Base-by-base conservation (phyloP, 2,329 filamentous ascomycete genomes). In the Aureobasidium leucospermi region DNA sequence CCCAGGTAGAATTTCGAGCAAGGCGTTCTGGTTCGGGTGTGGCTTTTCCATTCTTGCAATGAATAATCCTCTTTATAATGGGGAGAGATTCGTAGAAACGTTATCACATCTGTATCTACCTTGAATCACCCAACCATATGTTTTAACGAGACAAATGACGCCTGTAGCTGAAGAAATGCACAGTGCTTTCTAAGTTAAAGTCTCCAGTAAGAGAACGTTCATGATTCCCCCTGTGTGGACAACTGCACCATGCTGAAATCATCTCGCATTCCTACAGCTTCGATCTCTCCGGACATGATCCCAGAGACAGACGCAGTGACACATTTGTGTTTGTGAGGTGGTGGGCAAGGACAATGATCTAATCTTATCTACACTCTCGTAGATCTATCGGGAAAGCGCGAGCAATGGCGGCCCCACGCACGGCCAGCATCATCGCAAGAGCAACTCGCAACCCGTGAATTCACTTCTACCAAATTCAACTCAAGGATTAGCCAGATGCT, bases 1-100 rank as follows among this genome's bases (percentile, higher is more conserved):
- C 39, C 51, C 23, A 36, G 42, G 53, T 48, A 48, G 55, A 47
- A 47, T 31, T 39, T 58, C 43, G 34, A 62, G 60, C 60, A 62
- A 57, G 60, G 60, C 60, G 60, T 62, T 62, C 45, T 16, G 34
- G 48, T 29, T 52, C 23, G 48, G 38, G 36, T 13, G 36, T 52
- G 48, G 48, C 34, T 39, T 52, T 52, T 31, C 36, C 8, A 51
- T 41, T 31, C 11, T 52, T 36, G 48, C 23, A 32, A 48, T 13
- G 34, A 9, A 41, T 16, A 34, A 31, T 15, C 9, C 11, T 52
- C 23, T 28, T 6, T 41, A 41, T 31, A 11, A n/a, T 31, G 48
- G 11, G 36, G 48, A 31, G 16, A 52, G 31, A 39, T 29, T 29
- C 34, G 48, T 52, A 52, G 48, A 52, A 39, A 41, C 9, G 36